A percentile compares a stretch with the other conserved stretches of the same genome.
These are phyloP conservation scores for Phytophthora syringae DNA, from an alignment of 352 stramenopile genomes.

Conservation along the genomic window DNA sequence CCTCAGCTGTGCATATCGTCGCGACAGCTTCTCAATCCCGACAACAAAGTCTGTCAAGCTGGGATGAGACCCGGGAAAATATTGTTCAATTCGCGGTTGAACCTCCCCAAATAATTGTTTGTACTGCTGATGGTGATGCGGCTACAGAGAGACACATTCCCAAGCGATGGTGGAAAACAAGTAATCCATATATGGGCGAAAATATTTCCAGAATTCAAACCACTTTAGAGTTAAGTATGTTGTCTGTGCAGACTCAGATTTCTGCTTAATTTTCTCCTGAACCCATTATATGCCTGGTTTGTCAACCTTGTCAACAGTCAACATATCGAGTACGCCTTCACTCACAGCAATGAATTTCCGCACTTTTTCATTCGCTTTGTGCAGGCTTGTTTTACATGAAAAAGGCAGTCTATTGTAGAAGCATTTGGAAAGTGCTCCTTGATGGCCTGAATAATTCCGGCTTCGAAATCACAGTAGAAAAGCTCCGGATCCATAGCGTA, in stretches of 20 bases:
- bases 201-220: conserved; percentile 20
- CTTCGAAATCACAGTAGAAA: conserved; percentile 19
- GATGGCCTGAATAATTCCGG: neutral
- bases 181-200: conserved; percentile 19
- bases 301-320: conserved; percentile 3
- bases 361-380: conserved; percentile 11
- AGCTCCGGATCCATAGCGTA: conserved; percentile 2
- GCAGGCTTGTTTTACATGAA: conserved; percentile 13
- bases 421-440: conserved; percentile 1
- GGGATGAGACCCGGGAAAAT: conserved; percentile 13
- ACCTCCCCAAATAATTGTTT: conserved; percentile 28
- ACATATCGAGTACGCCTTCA: conserved; percentile 4
- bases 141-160: conserved; percentile 6
- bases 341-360: neutral
- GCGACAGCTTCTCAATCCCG: conserved; percentile 17
- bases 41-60: conserved; percentile 18
- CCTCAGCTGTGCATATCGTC: neutral
- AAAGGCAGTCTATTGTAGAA: conserved; percentile 2
- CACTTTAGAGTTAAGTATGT: neutral
- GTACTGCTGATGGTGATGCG: neutral
- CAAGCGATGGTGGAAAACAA: neutral
- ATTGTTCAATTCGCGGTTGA: conserved; percentile 31
- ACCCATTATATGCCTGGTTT: conserved; percentile 8
- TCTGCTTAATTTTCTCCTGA: neutral
- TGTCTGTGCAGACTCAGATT: neutral